A percentile compares a stretch with the other conserved stretches of the same genome.
Conservation (phyloP, 2,329 filamentous ascomycete genomes). For the Apiospora hydei region DNA sequence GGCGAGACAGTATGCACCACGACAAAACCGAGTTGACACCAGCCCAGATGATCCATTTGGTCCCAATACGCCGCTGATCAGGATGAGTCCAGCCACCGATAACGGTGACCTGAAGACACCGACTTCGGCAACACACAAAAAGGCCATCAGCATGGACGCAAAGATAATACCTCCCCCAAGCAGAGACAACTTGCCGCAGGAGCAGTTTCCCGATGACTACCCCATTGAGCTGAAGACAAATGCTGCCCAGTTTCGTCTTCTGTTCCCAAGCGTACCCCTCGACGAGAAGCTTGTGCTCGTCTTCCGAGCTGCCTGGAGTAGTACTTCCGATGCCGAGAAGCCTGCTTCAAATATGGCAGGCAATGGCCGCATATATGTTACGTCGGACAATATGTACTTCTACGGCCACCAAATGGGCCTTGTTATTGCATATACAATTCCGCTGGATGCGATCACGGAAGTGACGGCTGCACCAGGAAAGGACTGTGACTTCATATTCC, state of each 20-base stretch:
- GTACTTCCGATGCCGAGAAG: slow-evolving; percentile 54
- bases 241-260: slow-evolving; percentile 88
- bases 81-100: slow-evolving; percentile 39
- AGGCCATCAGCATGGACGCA: slow-evolving; percentile 53
- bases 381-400: slow-evolving; percentile 88
- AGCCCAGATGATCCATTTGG: slow-evolving; percentile 47
- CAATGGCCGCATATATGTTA: slow-evolving; percentile 84
- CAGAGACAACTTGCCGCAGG: slow-evolving; percentile 47
- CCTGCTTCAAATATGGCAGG: slow-evolving; percentile 62
- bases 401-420: slow-evolving; percentile 95
- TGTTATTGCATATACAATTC: slow-evolving; percentile 81
- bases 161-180: slow-evolving; percentile 37
- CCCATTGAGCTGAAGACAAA: slow-evolving; percentile 83
- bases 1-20: slow-evolving; percentile 46
- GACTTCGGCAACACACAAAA: slow-evolving; percentile 46
- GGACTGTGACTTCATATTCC: slow-evolving; percentile 91
- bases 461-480: slow-evolving; percentile 88
- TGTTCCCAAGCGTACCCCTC: slow-evolving; percentile 82
- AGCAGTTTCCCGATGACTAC: slow-evolving; percentile 77
- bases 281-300: slow-evolving; percentile 89
- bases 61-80: slow-evolving; percentile 44
- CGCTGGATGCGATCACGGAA: slow-evolving; percentile 80
- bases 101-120: slow-evolving; percentile 37
- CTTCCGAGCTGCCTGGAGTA: slow-evolving; percentile 87
- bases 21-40: slow-evolving; percentile 32